phyloP scores from a whole-genome alignment of 2,329 filamentous ascomycete genomes.

The Nannizziopsis arthrosporioides region DNA sequence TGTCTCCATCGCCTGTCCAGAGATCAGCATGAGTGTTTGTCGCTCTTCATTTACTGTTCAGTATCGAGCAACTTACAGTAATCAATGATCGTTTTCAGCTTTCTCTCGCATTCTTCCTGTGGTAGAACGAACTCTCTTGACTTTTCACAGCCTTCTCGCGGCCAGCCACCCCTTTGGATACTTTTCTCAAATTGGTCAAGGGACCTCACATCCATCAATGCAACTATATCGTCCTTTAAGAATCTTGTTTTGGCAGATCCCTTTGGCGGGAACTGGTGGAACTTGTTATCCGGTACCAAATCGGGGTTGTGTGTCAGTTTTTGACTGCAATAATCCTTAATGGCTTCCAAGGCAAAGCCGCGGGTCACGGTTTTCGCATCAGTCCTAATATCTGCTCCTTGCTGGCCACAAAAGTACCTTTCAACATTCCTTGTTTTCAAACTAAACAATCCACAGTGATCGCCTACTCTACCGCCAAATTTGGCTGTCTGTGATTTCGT shows the following conservation, averaged over 20 bases:
- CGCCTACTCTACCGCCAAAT: slow-evolving; percentile 1
- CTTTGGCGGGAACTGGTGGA: neutral
- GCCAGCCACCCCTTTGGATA: neutral
- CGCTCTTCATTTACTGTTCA: no score
- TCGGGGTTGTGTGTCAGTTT: slow-evolving; percentile 1
- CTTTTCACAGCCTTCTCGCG: neutral
- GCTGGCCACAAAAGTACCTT: neutral
- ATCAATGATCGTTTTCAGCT: slow-evolving; percentile 1
- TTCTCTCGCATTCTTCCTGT: slow-evolving; percentile 4
- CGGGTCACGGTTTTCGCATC: neutral
- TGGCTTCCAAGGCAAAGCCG: neutral
- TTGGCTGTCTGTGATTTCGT: slow-evolving; percentile 1
- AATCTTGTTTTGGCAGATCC: neutral
- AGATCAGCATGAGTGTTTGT: no score
- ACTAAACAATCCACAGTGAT: slow-evolving; percentile 7
- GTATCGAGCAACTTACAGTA: neutral
- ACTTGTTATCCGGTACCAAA: neutral
- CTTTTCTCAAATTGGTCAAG: no score
- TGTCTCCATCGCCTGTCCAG: neutral
- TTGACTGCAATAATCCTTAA: neutral
- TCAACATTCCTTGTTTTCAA: slow-evolving; percentile 7
- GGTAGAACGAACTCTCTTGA: neutral
- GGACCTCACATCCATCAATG: neutral
- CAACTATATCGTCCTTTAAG: neutral
- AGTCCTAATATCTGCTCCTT: neutral